These are phyloP conservation scores for Botrytis paeoniae DNA, from an alignment of 2,329 filamentous ascomycete genomes.

Conservation along the genomic window DNA sequence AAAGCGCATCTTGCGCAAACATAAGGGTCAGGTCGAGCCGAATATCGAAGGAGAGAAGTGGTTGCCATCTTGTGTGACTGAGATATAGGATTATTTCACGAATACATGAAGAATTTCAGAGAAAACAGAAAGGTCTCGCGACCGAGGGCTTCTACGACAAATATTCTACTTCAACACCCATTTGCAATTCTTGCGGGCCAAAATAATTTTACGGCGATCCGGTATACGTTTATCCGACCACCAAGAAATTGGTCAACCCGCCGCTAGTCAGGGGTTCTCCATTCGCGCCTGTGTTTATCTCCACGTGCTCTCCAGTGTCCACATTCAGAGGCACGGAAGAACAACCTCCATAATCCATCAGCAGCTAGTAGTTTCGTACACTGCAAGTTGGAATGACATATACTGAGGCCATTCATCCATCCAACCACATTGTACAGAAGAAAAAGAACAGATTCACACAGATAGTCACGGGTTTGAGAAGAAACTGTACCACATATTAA, in stretches of 20 bases:
- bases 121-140: background rate
- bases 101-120: background rate
- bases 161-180: background rate
- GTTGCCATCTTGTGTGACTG: slow-evolving; percentile 32
- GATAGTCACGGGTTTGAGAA: slow-evolving; percentile 1
- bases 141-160: background rate
- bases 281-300: background rate
- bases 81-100: background rate
- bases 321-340: slow-evolving; percentile 8
- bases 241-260: background rate
- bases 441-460: background rate
- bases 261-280: background rate
- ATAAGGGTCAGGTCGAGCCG: slow-evolving; percentile 29
- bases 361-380: background rate
- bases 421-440: background rate
- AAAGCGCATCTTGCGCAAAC: slow-evolving; percentile 36
- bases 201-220: slow-evolving; percentile 12
- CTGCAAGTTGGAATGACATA: background rate
- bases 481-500: background rate
- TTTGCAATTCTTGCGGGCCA: background rate
- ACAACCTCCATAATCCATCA: slow-evolving; percentile 1
- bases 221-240: background rate
- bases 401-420: background rate
- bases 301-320: background rate
- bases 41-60: slow-evolving; percentile 30